phyloP scores from a whole-genome alignment of 208 protist species.

The Naegleria lovaniensis region DNA sequence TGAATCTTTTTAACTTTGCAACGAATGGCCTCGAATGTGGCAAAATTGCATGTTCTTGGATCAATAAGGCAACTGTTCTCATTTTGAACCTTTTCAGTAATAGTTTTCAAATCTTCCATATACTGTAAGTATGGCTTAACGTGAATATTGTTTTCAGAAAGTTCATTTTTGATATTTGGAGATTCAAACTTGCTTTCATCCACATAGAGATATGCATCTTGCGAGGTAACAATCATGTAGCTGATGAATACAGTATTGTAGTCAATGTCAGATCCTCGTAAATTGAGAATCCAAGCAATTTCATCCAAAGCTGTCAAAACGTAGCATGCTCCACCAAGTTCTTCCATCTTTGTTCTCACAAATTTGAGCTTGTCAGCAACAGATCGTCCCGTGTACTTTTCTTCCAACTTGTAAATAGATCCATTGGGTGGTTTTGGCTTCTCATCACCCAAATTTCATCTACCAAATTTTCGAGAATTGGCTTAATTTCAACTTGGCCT shows the following conservation, averaged over 20 bases:
- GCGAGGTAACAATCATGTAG: slow-evolving; percentile 58
- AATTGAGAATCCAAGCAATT: slow-evolving; percentile 79
- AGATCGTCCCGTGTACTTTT: slow-evolving; percentile 60
- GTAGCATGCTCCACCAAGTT: slow-evolving; percentile 54
- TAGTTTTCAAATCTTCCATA: not conserved
- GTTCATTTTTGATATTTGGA: not conserved
- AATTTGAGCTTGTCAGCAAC: slow-evolving; percentile 53
- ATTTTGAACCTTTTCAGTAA: not conserved
- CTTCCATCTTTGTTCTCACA: slow-evolving; percentile 51
- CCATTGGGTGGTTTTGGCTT: slow-evolving; percentile 18
- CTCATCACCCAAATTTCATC: slow-evolving; percentile 26
- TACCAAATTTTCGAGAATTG: slow-evolving; percentile 7
- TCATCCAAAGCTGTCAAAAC: slow-evolving; percentile 81
- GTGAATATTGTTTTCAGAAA: not conserved
- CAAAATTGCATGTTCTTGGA: slow-evolving; percentile 36
- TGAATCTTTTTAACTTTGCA: slow-evolving; percentile 15
- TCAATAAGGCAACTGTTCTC: slow-evolving; percentile 39
- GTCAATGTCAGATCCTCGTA: slow-evolving; percentile 70
- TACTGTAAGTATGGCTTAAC: slow-evolving; percentile 15
- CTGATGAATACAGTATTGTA: slow-evolving; percentile 81
- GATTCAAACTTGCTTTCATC: not conserved
- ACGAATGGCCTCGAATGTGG: slow-evolving; percentile 33
- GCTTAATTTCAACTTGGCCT: not conserved
- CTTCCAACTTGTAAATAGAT: slow-evolving; percentile 53
- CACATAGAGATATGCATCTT: slow-evolving; percentile 45